These are phyloP conservation scores for Fusarium nanum DNA, from an alignment of 2,329 filamentous ascomycete genomes.

Conservation along the genomic window DNA sequence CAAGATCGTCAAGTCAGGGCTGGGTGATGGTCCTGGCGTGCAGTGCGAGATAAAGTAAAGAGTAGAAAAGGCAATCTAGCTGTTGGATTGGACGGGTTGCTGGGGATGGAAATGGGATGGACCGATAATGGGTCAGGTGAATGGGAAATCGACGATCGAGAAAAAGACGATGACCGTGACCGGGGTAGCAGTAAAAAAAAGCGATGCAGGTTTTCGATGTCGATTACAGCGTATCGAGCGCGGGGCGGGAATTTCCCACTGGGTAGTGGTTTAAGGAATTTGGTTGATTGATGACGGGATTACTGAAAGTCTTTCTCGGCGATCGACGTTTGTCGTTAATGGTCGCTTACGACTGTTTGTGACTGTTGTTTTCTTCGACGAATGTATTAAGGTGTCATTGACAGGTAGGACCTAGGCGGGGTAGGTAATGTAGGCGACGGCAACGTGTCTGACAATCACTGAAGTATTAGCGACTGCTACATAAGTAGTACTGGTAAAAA, in stretches of 20 bases:
- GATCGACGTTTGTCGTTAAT: background rate
- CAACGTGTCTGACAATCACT: constrained; percentile 30
- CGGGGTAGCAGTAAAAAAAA: constrained; percentile 35
- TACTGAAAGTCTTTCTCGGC: constrained; percentile 1
- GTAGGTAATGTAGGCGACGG: constrained; percentile 24
- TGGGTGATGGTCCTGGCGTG: constrained; percentile 25
- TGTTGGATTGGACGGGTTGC: constrained; percentile 32
- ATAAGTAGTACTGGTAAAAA: background rate
- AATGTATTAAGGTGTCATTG: constrained; percentile 15
- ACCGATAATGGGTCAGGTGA: constrained; percentile 43
- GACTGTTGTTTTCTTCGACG: constrained; percentile 25
- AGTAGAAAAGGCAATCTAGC: constrained; percentile 26
- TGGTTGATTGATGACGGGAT: constrained; percentile 3
- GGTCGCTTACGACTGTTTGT: constrained; percentile 10
- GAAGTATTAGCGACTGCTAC: constrained; percentile 26
- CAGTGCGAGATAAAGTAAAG: constrained; percentile 33
- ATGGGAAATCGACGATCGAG: constrained; percentile 42
- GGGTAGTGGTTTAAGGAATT: background rate
- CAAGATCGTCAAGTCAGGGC: constrained; percentile 21
- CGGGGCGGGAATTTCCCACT: constrained; percentile 29
- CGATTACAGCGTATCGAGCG: constrained; percentile 29
- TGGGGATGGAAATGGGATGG: constrained; percentile 39
- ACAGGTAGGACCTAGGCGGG: constrained; percentile 24
- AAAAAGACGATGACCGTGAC: constrained; percentile 34
- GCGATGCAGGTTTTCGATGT: constrained; percentile 35